Evolutionary conservation across 1,139 yeast species (phyloP).

Genomic region (Nematodospora anomalae): DNA sequence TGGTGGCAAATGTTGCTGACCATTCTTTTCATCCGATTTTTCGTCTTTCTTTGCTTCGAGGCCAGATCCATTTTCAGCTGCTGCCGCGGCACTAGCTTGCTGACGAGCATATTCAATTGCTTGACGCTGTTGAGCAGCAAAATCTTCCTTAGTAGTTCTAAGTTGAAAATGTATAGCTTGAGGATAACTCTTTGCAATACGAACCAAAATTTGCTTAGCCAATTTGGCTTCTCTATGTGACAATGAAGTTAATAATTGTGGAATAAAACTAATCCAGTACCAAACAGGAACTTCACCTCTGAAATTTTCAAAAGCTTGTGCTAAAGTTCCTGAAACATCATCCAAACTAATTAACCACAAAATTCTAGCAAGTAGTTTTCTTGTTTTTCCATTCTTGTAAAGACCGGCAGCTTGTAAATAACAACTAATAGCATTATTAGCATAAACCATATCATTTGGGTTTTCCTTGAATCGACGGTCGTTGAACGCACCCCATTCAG

Average conservation of each 20-base stretch:
- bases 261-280: conserved; percentile 98
- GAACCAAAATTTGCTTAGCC: conserved; percentile 82
- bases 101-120: conserved; percentile 50
- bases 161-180: conserved; percentile 96
- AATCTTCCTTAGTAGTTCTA: conserved; percentile 93
- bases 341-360: conserved; percentile 93
- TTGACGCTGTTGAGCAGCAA: conserved; percentile 82
- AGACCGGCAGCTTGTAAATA: conserved; percentile 96
- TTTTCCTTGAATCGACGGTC: conserved; percentile 85
- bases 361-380: conserved; percentile 84
- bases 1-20: conserved; percentile 6
- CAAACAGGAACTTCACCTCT: conserved; percentile 97
- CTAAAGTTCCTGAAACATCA: conserved; percentile 76
- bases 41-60: conserved; percentile 2
- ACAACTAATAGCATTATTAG: conserved; percentile 93
- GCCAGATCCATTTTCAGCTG: conserved; percentile 11
- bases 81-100: conserved; percentile 27
- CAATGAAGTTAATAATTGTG: conserved; percentile 85
- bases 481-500: conserved; percentile 97
- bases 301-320: conserved; percentile 87
- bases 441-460: conserved; percentile 79
- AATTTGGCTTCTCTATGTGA: conserved; percentile 88
- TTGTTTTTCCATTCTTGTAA: conserved; percentile 88
- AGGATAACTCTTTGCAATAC: conserved; percentile 95
- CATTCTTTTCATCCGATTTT: conserved; percentile 7